Base-by-base conservation (phyloP, 306 rosid genomes). In the Corylus americana region DNA sequence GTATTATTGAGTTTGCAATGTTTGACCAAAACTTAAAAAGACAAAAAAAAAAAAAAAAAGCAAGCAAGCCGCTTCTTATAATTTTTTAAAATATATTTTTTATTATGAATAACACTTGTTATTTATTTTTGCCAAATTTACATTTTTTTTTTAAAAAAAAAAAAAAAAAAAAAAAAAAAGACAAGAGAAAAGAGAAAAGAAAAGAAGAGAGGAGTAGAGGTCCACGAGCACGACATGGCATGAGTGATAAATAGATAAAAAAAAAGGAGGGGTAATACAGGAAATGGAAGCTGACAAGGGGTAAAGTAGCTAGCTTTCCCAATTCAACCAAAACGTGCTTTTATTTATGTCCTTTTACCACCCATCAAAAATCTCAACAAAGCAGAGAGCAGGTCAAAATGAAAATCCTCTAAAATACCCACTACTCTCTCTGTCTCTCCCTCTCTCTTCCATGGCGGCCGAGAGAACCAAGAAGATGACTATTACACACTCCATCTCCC, bases 401-500 rank as follows among this genome's bases (percentile, higher is more conserved):
- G 25, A 86, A 87, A 87, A 74, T 81, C 82, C 81, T 61, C 62
- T 53, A 39, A 45, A 35, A 63, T 66, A 39, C n/a, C 45, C 69
- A 11, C 25, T 2, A 12, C 54, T 47, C 49, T 57, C 71, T 58
- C 13, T 61, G 47, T 17, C 80, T 77, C 48, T 44, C 58, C 31
- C 51, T 44, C 1, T 44, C 44, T 48, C 84, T 74, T 25, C 48
- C 74, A 80, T 87, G 89, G 91, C 94, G 81, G 94, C 89, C 92
- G 90, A 53, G 80, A 79, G 62, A 29, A 45, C 27, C 87, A 71
- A 47, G 29, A 42, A 73, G 78, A 57, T 71, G 69, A 74, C 69
- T 75, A n/a, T 71, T 73, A 69, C 77, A 71, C 59, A 45, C 64
- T 71, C 76, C 61, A 27, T 9, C 66, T 4, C 35, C 13, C 20